Conservation (phyloP, 2,329 filamentous ascomycete species). For the Camptophora hylomeconis region DNA sequence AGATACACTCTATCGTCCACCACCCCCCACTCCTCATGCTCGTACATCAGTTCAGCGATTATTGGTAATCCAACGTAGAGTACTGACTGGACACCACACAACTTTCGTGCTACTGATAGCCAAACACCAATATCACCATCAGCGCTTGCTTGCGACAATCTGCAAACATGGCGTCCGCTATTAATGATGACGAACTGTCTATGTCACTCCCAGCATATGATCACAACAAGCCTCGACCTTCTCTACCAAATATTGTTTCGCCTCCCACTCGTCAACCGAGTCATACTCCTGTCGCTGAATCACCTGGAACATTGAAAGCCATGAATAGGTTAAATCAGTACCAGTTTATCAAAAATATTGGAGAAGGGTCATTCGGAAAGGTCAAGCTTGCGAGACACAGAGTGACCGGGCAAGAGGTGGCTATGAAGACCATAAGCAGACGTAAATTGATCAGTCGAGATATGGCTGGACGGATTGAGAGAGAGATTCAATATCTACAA, state of each 20-base stretch:
- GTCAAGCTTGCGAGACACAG: slow-evolving; percentile 93
- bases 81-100: too few species aligned
- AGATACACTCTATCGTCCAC: too few species aligned
- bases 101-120: too few species aligned
- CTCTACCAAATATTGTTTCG: slow-evolving; percentile 15
- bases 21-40: too few species aligned
- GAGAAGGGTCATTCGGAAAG: slow-evolving; percentile 96
- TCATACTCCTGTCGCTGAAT: slow-evolving; percentile 23
- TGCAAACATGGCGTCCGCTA: slow-evolving; percentile 22
- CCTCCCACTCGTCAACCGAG: slow-evolving; percentile 11
- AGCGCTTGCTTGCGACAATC: too few species aligned
- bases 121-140: too few species aligned
- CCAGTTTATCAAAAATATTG: slow-evolving; percentile 76
- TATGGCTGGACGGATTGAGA: slow-evolving; percentile 94
- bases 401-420: slow-evolving; percentile 86
- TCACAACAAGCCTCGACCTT: slow-evolving; percentile 13
- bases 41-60: slow-evolving; percentile 11
- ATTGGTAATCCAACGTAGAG: slow-evolving; percentile 8
- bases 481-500: slow-evolving; percentile 96
- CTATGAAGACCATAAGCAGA: slow-evolving; percentile 91
- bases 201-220: slow-evolving; percentile 22
- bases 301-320: slow-evolving; percentile 38
- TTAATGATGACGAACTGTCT: slow-evolving; percentile 26
- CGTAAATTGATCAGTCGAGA: slow-evolving; percentile 94
- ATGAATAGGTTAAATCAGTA: slow-evolving; percentile 87